Evolutionary conservation across 306 rosid genomes (phyloP).

Genomic region (Bauhinia variegata): DNA sequence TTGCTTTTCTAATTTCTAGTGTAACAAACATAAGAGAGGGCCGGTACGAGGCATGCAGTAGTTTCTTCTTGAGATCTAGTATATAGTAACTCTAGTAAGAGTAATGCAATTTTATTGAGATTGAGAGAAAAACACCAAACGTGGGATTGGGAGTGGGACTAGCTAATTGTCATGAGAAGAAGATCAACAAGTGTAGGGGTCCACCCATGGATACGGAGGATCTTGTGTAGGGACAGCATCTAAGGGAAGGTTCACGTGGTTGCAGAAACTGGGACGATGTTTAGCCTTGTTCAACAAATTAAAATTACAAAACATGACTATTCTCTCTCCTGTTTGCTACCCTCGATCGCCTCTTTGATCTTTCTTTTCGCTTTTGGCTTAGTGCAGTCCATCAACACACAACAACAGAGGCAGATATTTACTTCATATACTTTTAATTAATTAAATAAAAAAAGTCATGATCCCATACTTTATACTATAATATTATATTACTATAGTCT

Average conservation of each 20-base stretch:
- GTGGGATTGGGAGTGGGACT: neutral
- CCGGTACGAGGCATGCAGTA: too few relatives aligned
- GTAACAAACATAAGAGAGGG: neutral
- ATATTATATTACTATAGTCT: too few relatives aligned
- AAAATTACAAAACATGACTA: slow-evolving; percentile 17
- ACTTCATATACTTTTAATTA: too few relatives aligned
- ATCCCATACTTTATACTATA: too few relatives aligned
- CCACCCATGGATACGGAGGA: slow-evolving; percentile 78
- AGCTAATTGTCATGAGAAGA: slow-evolving; percentile 16
- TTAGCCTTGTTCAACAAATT: slow-evolving; percentile 6
- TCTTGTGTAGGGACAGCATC: slow-evolving; percentile 65
- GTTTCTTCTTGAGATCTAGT: neutral
- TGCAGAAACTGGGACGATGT: slow-evolving; percentile 42
- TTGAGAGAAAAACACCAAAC: too few relatives aligned
- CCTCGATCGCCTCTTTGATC: too few relatives aligned
- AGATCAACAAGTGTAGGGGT: slow-evolving; percentile 33
- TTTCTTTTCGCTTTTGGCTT: too few relatives aligned
- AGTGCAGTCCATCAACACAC: too few relatives aligned
- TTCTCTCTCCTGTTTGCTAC: neutral
- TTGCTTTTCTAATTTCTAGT: neutral
- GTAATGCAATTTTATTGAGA: too few relatives aligned
- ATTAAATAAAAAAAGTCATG: too few relatives aligned
- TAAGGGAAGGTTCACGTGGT: slow-evolving; percentile 63
- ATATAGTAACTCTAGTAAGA: neutral
- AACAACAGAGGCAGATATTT: too few relatives aligned